These are phyloP conservation scores for Ziziphus jujuba DNA, from an alignment of 306 rosid species.

Conservation along the genomic window DNA sequence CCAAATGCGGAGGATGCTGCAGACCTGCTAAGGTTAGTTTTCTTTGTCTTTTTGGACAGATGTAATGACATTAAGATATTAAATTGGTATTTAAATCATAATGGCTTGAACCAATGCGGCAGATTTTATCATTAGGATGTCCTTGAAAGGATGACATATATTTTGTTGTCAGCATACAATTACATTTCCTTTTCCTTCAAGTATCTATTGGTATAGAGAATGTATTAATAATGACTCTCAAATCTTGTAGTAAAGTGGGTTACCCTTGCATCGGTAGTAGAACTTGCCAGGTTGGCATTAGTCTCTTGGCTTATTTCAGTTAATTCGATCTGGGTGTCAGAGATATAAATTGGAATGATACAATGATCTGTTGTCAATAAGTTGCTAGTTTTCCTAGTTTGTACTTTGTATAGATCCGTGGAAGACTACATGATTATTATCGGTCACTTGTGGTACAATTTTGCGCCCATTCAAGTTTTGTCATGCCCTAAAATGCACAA, in stretches of 20 bases:
- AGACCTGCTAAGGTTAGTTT: conserved; percentile 69
- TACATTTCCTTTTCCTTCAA: background rate
- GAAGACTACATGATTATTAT: background rate
- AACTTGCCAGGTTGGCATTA: background rate
- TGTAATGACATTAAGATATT: too few relatives aligned
- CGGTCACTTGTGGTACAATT: background rate
- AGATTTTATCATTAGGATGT: too few relatives aligned
- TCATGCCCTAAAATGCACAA: background rate
- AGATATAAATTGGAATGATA: background rate
- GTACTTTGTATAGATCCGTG: background rate
- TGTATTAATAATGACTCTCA: background rate
- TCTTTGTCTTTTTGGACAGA: background rate
- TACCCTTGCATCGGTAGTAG: background rate
- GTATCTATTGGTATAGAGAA: background rate
- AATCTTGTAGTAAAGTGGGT: background rate
- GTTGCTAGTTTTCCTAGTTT: background rate
- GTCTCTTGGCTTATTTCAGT: background rate
- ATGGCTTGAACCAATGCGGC: too few relatives aligned
- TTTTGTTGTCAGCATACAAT: background rate
- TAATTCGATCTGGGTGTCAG: background rate
- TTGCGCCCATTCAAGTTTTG: background rate
- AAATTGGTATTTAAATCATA: background rate
- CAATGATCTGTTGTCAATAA: background rate
- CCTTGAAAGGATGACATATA: background rate
- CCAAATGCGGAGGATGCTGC: conserved; percentile 98